Evolutionary conservation across 805 yeast species (phyloP).

Genomic region (Isabelozyma heimii): DNA sequence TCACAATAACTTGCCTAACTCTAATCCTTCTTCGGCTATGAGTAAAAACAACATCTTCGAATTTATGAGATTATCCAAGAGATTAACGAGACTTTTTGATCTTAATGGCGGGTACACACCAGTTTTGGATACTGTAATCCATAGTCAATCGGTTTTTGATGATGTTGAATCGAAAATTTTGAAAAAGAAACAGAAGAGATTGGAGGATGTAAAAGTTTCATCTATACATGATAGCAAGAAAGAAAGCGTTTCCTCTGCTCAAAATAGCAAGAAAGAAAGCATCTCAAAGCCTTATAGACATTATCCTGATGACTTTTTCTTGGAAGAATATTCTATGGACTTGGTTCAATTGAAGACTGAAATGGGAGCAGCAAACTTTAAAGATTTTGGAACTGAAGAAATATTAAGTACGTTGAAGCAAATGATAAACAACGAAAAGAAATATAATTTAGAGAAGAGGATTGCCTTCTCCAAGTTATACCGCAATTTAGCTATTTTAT

Average conservation of each 20-base stretch:
- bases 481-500: slow-evolving; percentile 28
- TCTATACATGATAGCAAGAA: not conserved
- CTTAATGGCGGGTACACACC: slow-evolving; percentile 60
- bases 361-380: slow-evolving; percentile 16
- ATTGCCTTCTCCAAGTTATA: slow-evolving; percentile 23
- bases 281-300: slow-evolving; percentile 17
- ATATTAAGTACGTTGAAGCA: slow-evolving; percentile 13
- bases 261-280: not conserved
- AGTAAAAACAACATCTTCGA: slow-evolving; percentile 8
- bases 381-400: slow-evolving; percentile 3
- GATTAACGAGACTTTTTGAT: slow-evolving; percentile 27
- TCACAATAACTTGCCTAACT: slow-evolving; percentile 10
- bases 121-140: slow-evolving; percentile 54
- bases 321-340: slow-evolving; percentile 33
- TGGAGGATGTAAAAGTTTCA: not conserved
- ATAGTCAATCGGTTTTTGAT: slow-evolving; percentile 42
- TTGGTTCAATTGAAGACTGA: slow-evolving; percentile 18
- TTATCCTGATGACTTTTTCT: slow-evolving; percentile 29
- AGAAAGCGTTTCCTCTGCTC: not conserved
- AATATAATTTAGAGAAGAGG: slow-evolving; percentile 13
- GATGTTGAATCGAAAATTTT: slow-evolving; percentile 10
- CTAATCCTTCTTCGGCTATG: slow-evolving; percentile 11
- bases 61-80: slow-evolving; percentile 13
- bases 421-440: slow-evolving; percentile 12
- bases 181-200: slow-evolving; percentile 3